Conservation (phyloP, 164 flowering plant species). For the Macadamia integrifolia region DNA sequence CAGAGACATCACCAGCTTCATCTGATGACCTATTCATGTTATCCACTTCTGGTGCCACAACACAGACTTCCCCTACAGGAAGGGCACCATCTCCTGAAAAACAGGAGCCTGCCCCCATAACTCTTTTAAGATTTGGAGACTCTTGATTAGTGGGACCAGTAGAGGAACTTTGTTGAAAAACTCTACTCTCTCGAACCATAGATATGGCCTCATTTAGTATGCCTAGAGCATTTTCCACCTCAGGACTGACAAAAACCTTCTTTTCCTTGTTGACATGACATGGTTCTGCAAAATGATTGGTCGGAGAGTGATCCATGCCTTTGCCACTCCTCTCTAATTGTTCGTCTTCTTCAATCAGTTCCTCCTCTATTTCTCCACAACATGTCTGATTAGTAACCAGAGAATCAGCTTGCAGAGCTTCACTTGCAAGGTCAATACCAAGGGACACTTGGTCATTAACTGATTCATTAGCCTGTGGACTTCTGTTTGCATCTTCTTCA, state of each 20-base stretch:
- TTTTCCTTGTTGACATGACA: slow-evolving; percentile 14
- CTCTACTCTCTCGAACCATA: slow-evolving; percentile 28
- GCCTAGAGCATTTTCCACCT: slow-evolving; percentile 64
- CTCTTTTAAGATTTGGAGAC: slow-evolving; percentile 10
- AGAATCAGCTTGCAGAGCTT: slow-evolving; percentile 9
- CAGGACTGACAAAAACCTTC: slow-evolving; percentile 38
- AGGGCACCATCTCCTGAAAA: slow-evolving; percentile 13
- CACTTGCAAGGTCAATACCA: background rate
- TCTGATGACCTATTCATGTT: slow-evolving; percentile 15
- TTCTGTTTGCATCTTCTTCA: slow-evolving; percentile 14
- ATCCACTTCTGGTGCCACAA: slow-evolving; percentile 17
- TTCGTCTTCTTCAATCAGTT: slow-evolving; percentile 20
- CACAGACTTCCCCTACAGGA: slow-evolving; percentile 5
- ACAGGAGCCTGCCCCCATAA: slow-evolving; percentile 5
- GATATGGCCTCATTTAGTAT: slow-evolving; percentile 56
- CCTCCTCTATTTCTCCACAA: slow-evolving; percentile 53
- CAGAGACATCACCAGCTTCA: slow-evolving; percentile 26
- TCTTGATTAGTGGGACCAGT: slow-evolving; percentile 12
- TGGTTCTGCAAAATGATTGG: slow-evolving; percentile 7
- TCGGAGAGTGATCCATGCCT: slow-evolving; percentile 3
- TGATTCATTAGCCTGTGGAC: slow-evolving; percentile 1
- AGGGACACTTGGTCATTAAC: slow-evolving; percentile 12
- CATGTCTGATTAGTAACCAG: slow-evolving; percentile 7
- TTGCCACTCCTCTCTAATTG: slow-evolving; percentile 3
- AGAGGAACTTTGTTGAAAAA: slow-evolving; percentile 16